Evolutionary conservation across 345 rosid species (phyloP), one percentile per base, ranked within the genome.

Genomic region (Bruguiera gymnorhiza): DNA sequence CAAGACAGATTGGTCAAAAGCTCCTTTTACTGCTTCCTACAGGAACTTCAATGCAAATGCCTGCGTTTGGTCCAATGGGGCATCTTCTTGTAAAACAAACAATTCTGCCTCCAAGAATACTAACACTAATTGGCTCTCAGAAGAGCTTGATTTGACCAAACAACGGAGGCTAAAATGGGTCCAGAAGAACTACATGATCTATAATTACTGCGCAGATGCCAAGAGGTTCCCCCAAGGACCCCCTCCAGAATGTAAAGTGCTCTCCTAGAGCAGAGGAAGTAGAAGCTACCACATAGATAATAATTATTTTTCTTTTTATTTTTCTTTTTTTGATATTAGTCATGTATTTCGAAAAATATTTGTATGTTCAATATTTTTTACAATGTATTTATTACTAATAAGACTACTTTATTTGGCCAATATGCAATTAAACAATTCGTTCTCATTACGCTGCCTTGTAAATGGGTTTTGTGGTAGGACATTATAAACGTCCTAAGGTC

Each of bases 21-120:
- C 91, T 67, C 91, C 91, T 1, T 83, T 87, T 80, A 83, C 83
- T 2, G 83, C 89, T 59, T 85, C 77, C 3, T 86, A 63, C 70
- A 78, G 80, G 71, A 79, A 83, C 60, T 86, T 77, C 76, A 74
- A 76, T 24, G 80, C 79, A 16, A 53, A 77, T 50, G 80, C 79
- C 26, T 82, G 88, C 67, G 77, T 73, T 46, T 71, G 64, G 75
- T 68, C 80, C 8, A 70, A 76, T 43, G 78, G 78, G 43, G 59
- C 32, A 24, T 78, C 85, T 57, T 73, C 81, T 24, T 73, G 80
- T 60, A 21, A n/a, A 7, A n/a, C 60, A 15, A 61, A 48, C 20
- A 19, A 73, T 59, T 27, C 30, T 9, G n/a, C 55, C 53, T 9
- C 61, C 79, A 13, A 23, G 13, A 19, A 6, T 9, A 54, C 27